Conservation (phyloP, 202 grass and related monocot species). For the Zoysia matrella region DNA sequence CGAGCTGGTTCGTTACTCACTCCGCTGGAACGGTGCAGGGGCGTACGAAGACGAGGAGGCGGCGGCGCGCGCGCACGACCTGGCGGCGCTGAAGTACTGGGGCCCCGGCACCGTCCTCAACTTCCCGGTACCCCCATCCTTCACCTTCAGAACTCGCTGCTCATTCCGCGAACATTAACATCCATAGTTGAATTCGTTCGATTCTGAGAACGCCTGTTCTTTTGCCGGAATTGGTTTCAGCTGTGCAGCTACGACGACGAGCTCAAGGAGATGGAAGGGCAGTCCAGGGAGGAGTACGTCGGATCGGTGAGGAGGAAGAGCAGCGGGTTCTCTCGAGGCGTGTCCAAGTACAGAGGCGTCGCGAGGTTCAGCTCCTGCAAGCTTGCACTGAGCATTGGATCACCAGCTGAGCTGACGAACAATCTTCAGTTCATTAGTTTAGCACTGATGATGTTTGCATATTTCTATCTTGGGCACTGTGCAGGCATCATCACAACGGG, state of each 20-base stretch:
- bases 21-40: constrained; percentile 40
- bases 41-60: constrained; percentile 80
- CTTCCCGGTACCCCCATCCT: constrained; percentile 53
- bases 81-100: constrained; percentile 93
- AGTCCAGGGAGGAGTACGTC: constrained; percentile 85
- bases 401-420: background rate
- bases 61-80: constrained; percentile 79
- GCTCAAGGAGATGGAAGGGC: constrained; percentile 68
- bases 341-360: constrained; percentile 91
- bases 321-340: constrained; percentile 69
- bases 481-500: constrained; percentile 85
- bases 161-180: background rate
- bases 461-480: background rate
- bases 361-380: constrained; percentile 56
- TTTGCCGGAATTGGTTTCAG: constrained; percentile 40
- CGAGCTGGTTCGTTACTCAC: background rate
- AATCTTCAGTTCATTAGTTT: background rate
- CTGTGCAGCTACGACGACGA: constrained; percentile 63
- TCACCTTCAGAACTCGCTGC: background rate
- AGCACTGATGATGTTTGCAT: background rate
- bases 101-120: constrained; percentile 74
- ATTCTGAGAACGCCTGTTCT: background rate
- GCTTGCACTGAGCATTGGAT: background rate
- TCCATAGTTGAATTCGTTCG: background rate
- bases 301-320: constrained; percentile 51